Conservation (phyloP, 495 filamentous ascomycete species). For the Hypoxylon rickii region DNA sequence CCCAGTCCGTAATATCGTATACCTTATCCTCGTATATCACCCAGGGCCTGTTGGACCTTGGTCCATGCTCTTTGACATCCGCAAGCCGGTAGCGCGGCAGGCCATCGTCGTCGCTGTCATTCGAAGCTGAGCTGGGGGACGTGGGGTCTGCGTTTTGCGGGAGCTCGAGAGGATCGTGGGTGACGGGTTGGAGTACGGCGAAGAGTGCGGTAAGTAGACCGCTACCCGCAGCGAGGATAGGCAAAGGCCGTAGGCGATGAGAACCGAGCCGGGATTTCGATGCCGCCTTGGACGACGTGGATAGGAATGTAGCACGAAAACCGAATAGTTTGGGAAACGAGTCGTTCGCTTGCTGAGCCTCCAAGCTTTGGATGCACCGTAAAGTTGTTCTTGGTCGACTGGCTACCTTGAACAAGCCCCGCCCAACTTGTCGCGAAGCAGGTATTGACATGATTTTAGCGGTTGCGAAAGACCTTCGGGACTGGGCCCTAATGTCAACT, state of each 20-base stretch:
- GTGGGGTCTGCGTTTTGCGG: conserved; percentile 6
- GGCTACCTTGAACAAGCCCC: conserved; percentile 8
- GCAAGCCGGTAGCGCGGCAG: conserved; percentile 52
- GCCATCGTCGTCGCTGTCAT: conserved; percentile 38
- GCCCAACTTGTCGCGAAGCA: conserved; percentile 13
- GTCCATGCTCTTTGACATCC: conserved; percentile 54
- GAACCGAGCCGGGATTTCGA: conserved; percentile 4
- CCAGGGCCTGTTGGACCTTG: conserved; percentile 53
- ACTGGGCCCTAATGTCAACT: conserved; percentile 1
- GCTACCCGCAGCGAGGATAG: conserved; percentile 31
- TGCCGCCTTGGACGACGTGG: conserved; percentile 10
- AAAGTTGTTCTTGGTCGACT: conserved; percentile 7
- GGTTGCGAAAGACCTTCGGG: neutral
- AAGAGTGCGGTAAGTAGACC: conserved; percentile 34
- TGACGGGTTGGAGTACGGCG: conserved; percentile 29
- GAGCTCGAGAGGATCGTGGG: conserved; percentile 21
- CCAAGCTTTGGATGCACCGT: neutral
- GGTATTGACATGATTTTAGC: conserved; percentile 21
- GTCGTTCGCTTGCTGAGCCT: neutral
- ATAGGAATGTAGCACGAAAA: conserved; percentile 10
- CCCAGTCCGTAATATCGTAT: conserved; percentile 65
- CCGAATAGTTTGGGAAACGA: neutral
- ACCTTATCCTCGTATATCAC: conserved; percentile 57
- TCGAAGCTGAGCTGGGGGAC: conserved; percentile 11
- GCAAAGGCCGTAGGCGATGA: conserved; percentile 26